These are phyloP conservation scores for Aegle marmelos DNA, from an alignment of 345 rosid genomes.

Conservation along the genomic window DNA sequence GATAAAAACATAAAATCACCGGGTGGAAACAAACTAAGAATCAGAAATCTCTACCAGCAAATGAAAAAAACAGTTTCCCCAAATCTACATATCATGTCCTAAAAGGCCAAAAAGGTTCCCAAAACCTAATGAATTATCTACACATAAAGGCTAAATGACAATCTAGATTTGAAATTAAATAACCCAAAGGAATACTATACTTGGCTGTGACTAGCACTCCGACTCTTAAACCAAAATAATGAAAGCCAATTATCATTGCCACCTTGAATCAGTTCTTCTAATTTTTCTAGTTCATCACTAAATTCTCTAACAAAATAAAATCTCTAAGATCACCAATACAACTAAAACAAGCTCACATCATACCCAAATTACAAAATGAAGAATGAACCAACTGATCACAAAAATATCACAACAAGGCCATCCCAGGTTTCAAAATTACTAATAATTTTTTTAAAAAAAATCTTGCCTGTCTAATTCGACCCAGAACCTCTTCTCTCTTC, in stretches of 20 bases:
- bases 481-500: conserved; percentile 51
- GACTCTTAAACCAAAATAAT: neutral
- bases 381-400: neutral
- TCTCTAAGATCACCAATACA: neutral
- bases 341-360: neutral
- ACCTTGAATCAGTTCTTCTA: neutral
- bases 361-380: neutral
- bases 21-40: neutral
- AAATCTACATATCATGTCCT: neutral
- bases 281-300: neutral
- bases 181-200: neutral
- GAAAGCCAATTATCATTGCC: neutral
- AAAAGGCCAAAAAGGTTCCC: neutral
- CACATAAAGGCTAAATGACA: neutral
- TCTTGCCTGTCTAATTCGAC: conserved; percentile 45
- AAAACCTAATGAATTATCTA: neutral
- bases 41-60: neutral
- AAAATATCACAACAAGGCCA: neutral
- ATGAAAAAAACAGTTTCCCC: neutral
- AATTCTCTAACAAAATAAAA: neutral
- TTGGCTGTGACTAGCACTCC: neutral
- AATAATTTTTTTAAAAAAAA: neutral
- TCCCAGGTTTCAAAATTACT: neutral
- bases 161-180: neutral
- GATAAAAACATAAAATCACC: neutral